These are phyloP conservation scores for Nakazawaea anatomiae DNA, from an alignment of 805 yeast genomes.

Conservation along the genomic window DNA sequence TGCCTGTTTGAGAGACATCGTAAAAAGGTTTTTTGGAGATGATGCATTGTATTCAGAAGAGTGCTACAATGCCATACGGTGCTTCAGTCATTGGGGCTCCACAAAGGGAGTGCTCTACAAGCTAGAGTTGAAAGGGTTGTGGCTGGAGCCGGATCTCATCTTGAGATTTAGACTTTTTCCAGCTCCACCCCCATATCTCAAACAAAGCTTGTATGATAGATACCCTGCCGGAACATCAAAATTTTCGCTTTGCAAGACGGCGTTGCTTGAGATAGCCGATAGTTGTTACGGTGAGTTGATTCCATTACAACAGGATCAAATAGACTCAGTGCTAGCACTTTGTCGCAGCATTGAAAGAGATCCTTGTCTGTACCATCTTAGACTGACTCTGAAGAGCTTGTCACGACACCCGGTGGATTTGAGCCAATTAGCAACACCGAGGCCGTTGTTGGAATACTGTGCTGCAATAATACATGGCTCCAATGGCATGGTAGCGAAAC, in stretches of 20 bases:
- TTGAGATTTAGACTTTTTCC: constrained; percentile 34
- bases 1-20: constrained; percentile 30
- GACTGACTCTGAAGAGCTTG: constrained; percentile 21
- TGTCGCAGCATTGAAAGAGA: constrained; percentile 40
- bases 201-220: constrained; percentile 33
- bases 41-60: constrained; percentile 32
- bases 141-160: constrained; percentile 24
- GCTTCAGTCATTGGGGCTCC: constrained; percentile 52
- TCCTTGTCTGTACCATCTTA: constrained; percentile 43
- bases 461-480: constrained; percentile 19
- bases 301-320: constrained; percentile 21
- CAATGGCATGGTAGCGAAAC: constrained; percentile 13
- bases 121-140: constrained; percentile 32
- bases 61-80: constrained; percentile 40
- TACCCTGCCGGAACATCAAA: constrained; percentile 52
- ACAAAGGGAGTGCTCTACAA: constrained; percentile 40
- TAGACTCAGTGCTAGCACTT: constrained; percentile 27
- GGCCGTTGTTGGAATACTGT: constrained; percentile 14
- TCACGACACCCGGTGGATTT: constrained; percentile 15
- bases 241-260: constrained; percentile 34
- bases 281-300: constrained; percentile 33
- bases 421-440: constrained; percentile 11
- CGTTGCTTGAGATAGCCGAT: constrained; percentile 29
- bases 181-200: constrained; percentile 32
- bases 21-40: constrained; percentile 33